Evolutionary conservation across 148 eudicot species (phyloP), one percentile per base, ranked within the genome.

Genomic region (Euryodendron excelsum): DNA sequence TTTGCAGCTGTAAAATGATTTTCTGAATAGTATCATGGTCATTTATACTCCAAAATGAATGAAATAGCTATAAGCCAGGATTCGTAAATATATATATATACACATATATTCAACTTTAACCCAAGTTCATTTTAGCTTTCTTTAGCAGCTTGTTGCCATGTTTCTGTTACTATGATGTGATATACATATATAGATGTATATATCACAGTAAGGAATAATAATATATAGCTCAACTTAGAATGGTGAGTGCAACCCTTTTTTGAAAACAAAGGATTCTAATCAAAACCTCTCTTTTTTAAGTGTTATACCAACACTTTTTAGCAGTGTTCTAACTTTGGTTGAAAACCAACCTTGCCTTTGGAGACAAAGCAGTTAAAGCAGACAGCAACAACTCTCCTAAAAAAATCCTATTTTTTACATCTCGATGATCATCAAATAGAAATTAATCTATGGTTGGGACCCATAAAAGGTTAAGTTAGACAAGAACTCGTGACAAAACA

Each of bases 401-500:
- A 36, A 34, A 7, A 61, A 4, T 10, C 23, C 45, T 41, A 36
- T 66, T 66, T 66, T n/a, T 66, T 66, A n/a, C n/a, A 25, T 15
- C 9, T 30, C 34, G 10, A 72, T 15, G 37, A 14, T 21, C 27
- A 28, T 62, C 21, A 39, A 23, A 41, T 5, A 45, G 3, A 9
- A 28, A 20, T 18, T 14, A 17, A 56, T 17, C n/a, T 25, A 39
- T 37, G 47, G 28, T 25, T 30, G 47, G 36, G 31, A 34, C 15
- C 3, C 23, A 44, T 7, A 60, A 72, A 34, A 39, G 33, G 17
- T 47, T 21, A 47, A 10, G 36, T 5, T 47, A 36, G 60, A 56
- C 50, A 61, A 52, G 55, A 50, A 11, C 77, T 48, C 81, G 63
- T 72, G 77, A 72, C 65, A 72, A 72, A 36, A 27, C 69, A 72